Evolutionary conservation across 2,329 filamentous ascomycete species (phyloP).

Genomic region (Epichloe baconii): DNA sequence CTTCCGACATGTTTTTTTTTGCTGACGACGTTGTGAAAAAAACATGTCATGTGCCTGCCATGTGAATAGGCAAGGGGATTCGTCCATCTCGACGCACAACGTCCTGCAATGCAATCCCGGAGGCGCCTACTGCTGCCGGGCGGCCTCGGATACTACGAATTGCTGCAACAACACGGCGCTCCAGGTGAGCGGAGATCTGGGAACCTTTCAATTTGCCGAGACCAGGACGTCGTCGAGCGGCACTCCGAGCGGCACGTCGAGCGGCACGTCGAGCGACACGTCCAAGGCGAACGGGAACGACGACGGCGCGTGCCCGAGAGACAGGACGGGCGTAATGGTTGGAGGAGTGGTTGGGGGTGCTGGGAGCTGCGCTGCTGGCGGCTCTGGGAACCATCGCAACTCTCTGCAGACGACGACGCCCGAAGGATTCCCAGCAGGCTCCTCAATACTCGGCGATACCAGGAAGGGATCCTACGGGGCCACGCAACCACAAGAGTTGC

Average conservation of each 20-base stretch:
- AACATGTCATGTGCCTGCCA: neutral
- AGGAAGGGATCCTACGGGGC: neutral
- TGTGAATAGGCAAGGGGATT: constrained; percentile 2
- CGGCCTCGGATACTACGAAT: constrained; percentile 1
- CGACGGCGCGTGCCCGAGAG: constrained; percentile 7
- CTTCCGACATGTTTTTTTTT: too few relatives aligned
- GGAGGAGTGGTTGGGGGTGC: constrained; percentile 10
- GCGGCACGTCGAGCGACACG: neutral
- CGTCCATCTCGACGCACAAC: constrained; percentile 2
- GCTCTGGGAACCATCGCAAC: constrained; percentile 10
- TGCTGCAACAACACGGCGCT: constrained; percentile 9
- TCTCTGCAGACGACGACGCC: constrained; percentile 2
- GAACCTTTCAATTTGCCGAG: neutral
- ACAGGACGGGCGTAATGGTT: constrained; percentile 11
- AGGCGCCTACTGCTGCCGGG: constrained; percentile 11
- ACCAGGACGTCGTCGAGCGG: neutral
- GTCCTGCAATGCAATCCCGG: constrained; percentile 9
- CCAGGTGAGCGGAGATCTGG: neutral
- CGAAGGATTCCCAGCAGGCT: neutral
- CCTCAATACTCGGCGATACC: neutral
- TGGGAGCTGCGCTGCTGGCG: constrained; percentile 12
- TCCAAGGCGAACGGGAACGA: neutral
- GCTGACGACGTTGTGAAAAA: too few relatives aligned
- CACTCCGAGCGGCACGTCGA: neutral
- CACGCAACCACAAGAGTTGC: too few relatives aligned